phyloP scores from a whole-genome alignment of 2,329 filamentous ascomycete species.

The Lecanosticta acicola region DNA sequence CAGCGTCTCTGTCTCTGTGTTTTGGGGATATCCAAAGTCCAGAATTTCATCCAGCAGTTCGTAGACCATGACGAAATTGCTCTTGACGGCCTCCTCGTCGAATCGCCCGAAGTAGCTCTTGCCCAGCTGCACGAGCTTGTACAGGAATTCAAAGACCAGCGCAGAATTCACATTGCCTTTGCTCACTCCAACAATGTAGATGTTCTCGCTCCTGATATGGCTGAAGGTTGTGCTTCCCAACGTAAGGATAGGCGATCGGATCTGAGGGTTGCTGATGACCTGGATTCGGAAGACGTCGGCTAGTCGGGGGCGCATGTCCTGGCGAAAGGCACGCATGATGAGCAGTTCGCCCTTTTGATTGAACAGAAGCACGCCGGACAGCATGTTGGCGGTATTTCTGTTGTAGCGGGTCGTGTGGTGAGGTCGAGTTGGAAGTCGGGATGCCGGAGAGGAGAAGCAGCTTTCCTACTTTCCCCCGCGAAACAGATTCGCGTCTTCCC shows the following conservation, averaged over 20 bases:
- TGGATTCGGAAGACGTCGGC: conserved; percentile 99
- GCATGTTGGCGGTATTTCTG: conserved; percentile 56
- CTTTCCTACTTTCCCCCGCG: background rate
- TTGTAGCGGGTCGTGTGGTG: background rate
- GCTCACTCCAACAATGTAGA: conserved; percentile 93
- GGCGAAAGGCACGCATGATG: conserved; percentile 97
- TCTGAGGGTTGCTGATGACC: conserved; percentile 93
- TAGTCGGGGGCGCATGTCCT: conserved; percentile 93
- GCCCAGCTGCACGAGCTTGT: conserved; percentile 81
- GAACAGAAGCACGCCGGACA: conserved; percentile 95
- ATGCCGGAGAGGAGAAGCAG: background rate
- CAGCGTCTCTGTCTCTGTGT: conserved; percentile 95
- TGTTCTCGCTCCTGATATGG: conserved; percentile 99
- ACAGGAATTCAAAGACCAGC: conserved; percentile 95
- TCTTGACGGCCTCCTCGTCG: conserved; percentile 98
- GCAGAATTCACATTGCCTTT: conserved; percentile 99
- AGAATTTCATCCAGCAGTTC: conserved; percentile 97
- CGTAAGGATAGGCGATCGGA: conserved; percentile 94
- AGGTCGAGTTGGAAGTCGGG: background rate
- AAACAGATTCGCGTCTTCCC: conserved; percentile 7
- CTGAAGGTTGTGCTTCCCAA: conserved; percentile 97
- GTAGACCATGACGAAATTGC: conserved; percentile 98
- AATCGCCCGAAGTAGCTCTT: conserved; percentile 98
- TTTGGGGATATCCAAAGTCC: conserved; percentile 98
- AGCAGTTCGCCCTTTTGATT: conserved; percentile 99